These are phyloP conservation scores for Trichoderma harzianum DNA, from an alignment of 2,329 filamentous ascomycete genomes.

Conservation along the genomic window DNA sequence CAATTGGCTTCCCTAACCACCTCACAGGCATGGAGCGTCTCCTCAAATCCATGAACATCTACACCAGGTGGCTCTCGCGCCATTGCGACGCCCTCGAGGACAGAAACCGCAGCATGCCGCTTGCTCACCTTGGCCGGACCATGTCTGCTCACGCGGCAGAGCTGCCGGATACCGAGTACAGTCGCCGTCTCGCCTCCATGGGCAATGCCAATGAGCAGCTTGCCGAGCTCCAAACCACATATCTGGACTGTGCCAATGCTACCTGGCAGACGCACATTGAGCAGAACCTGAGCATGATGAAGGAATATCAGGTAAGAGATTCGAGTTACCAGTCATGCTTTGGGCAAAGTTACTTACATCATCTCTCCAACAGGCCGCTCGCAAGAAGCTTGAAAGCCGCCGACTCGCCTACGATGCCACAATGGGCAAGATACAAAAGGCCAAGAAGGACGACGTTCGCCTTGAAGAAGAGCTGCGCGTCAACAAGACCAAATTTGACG, in stretches of 20 bases:
- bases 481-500: constrained; percentile 94
- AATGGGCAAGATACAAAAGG: constrained; percentile 85
- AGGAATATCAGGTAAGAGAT: constrained; percentile 80
- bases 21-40: constrained; percentile 79
- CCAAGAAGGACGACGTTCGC: constrained; percentile 89
- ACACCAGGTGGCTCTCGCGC: constrained; percentile 84
- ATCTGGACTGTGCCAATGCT: constrained; percentile 71
- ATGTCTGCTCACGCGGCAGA: constrained; percentile 91
- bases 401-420: constrained; percentile 89
- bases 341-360: neutral
- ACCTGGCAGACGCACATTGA: constrained; percentile 93
- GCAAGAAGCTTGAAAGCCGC: constrained; percentile 91
- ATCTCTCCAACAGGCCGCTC: constrained; percentile 52
- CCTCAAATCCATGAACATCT: constrained; percentile 78
- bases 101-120: constrained; percentile 79
- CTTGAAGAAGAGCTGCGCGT: constrained; percentile 87
- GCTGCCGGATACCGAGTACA: constrained; percentile 86
- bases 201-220: constrained; percentile 86
- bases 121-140: constrained; percentile 74
- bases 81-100: constrained; percentile 76
- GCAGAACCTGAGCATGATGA: constrained; percentile 88
- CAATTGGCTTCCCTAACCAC: neutral
- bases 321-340: rapidly evolving
- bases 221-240: constrained; percentile 79
- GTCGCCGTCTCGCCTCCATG: constrained; percentile 74